Percentiles rank a stretch among this genome's conserved stretches.
Evolutionary conservation across 2,329 filamentous ascomycete genomes (phyloP).

Genomic region (Diaporthe citri): DNA sequence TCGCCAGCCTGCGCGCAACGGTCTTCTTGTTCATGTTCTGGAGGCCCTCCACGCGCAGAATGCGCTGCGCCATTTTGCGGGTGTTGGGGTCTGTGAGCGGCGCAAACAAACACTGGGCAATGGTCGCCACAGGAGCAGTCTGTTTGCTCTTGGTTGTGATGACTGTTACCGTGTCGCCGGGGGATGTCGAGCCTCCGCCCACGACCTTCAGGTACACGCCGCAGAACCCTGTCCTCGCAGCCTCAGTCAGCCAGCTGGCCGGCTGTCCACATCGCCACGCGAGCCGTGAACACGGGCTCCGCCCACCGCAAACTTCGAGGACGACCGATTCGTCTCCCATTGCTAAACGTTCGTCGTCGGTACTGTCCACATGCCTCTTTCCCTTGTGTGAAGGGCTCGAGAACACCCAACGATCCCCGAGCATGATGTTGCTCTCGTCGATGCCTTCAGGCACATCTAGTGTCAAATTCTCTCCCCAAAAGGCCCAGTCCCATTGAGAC

Average conservation of each 20-base stretch:
- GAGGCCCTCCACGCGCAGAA: not conserved
- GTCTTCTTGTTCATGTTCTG: slow-evolving; percentile 1
- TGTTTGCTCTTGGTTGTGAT: not conserved
- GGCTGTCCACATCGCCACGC: not conserved
- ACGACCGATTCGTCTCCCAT: not conserved
- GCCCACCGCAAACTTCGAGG: not conserved
- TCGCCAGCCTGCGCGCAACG: not conserved
- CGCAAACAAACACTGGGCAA: not conserved
- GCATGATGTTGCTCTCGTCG: slow-evolving; percentile 1
- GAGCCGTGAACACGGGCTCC: not conserved
- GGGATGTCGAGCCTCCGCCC: not conserved
- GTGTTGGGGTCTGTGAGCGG: not conserved
- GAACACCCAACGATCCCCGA: not conserved
- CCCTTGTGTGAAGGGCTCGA: not conserved
- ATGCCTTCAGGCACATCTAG: not conserved
- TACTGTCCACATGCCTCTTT: no score
- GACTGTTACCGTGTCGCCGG: not conserved
- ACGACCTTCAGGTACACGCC: not conserved
- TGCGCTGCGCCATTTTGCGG: not conserved
- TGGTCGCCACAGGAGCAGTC: not conserved
- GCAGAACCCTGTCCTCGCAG: not conserved
- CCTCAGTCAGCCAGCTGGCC: not conserved
- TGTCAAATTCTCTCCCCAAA: slow-evolving; percentile 8
- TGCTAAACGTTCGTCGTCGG: not conserved
- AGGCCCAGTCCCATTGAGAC: not conserved